Conservation (phyloP, 148 eudicot species). For the Pouteria glomerata region DNA sequence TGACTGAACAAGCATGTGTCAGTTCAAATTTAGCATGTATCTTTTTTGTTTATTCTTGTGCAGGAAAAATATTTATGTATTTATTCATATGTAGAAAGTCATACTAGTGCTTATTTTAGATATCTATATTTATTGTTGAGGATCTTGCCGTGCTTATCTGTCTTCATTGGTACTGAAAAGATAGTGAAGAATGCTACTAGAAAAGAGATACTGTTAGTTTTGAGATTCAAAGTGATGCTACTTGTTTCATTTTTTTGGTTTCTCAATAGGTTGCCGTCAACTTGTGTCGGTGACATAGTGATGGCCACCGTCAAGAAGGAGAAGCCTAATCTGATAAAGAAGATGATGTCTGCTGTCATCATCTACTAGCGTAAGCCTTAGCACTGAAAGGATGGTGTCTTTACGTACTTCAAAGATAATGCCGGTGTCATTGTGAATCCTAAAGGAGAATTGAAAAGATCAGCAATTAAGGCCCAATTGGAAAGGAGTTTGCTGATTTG, state of each 20-base stretch:
- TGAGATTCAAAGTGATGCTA: not conserved
- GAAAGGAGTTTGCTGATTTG: constrained; percentile 65
- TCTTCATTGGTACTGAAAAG: not conserved
- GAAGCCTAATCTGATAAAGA: constrained; percentile 76
- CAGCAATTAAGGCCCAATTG: constrained; percentile 62
- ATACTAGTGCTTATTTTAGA: not conserved
- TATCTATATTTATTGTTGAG: not conserved
- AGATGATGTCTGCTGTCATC: constrained; percentile 82
- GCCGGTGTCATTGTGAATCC: constrained; percentile 47
- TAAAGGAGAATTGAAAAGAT: constrained; percentile 50
- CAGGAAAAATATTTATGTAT: not conserved
- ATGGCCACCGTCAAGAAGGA: constrained; percentile 87
- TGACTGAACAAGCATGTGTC: not conserved
- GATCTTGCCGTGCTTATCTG: not conserved
- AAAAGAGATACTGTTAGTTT: not conserved
- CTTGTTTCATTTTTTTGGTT: too few relatives aligned
- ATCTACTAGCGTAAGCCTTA: constrained; percentile 74
- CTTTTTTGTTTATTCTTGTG: too few relatives aligned
- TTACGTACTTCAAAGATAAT: constrained; percentile 70
- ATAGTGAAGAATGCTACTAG: not conserved
- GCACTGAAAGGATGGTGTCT: constrained; percentile 85
- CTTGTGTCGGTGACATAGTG: constrained; percentile 72
- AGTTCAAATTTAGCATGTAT: too few relatives aligned
- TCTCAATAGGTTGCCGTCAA: constrained; percentile 55
- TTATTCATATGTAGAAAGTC: too few relatives aligned